These are phyloP conservation scores for Phyllosticta paracitricarpa DNA, from an alignment of 2,329 filamentous ascomycete genomes.

Conservation along the genomic window DNA sequence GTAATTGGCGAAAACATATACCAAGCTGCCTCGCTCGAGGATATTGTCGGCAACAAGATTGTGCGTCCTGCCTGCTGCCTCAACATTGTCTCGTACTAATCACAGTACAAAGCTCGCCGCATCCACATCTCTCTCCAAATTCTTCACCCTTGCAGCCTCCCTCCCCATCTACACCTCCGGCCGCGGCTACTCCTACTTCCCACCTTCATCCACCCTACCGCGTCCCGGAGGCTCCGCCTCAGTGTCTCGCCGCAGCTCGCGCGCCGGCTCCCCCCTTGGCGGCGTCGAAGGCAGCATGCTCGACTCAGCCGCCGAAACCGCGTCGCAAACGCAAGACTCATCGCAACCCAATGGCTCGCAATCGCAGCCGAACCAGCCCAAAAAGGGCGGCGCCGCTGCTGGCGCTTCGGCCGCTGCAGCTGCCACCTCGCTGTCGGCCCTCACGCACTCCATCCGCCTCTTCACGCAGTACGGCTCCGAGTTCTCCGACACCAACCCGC, in stretches of 20 bases:
- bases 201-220: conserved; percentile 33
- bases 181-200: conserved; percentile 50
- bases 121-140: conserved; percentile 45
- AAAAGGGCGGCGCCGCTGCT: background rate
- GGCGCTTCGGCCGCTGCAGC: background rate
- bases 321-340: conserved; percentile 13
- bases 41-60: conserved; percentile 46
- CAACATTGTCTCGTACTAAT: background rate
- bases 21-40: conserved; percentile 51
- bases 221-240: conserved; percentile 15
- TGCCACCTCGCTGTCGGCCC: conserved; percentile 19
- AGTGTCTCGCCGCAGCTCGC: conserved; percentile 24
- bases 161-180: conserved; percentile 50
- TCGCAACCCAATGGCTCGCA: conserved; percentile 1
- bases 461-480: conserved; percentile 47
- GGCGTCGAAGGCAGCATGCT: conserved; percentile 19
- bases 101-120: conserved; percentile 38
- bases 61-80: conserved; percentile 25
- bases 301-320: conserved; percentile 14
- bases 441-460: conserved; percentile 40
- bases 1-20: conserved; percentile 51
- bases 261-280: conserved; percentile 28
- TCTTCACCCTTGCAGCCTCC: conserved; percentile 43
- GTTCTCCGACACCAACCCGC: conserved; percentile 54
- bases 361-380: background rate